phyloP scores from a whole-genome alignment of 2,329 filamentous ascomycete species.

The Botryotinia calthae region DNA sequence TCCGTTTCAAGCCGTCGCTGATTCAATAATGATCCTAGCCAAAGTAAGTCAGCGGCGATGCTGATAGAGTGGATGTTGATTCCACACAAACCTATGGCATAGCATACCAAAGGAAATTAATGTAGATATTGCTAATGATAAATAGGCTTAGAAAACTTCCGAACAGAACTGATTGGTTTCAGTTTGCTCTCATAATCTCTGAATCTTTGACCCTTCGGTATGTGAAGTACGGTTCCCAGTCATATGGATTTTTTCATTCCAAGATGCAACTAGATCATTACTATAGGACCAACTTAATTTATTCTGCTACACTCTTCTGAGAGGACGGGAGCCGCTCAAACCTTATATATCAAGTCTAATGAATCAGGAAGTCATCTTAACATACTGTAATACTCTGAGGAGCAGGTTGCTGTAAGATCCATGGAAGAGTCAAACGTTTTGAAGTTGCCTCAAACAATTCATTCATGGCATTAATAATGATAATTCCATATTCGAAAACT shows the following conservation, averaged over 20 bases:
- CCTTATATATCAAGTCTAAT: neutral
- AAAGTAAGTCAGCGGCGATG: no score
- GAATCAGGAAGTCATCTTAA: neutral
- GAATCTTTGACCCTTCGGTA: neutral
- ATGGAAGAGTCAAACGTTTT: neutral
- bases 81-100: neutral
- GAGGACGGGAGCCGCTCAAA: neutral
- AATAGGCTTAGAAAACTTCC: neutral
- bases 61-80: no score
- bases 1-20: no score
- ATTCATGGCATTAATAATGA: neutral
- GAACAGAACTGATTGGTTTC: neutral
- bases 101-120: neutral
- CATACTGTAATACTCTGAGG: neutral
- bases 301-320: neutral
- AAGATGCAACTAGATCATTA: neutral
- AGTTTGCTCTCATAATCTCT: neutral
- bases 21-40: no score
- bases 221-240: neutral
- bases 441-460: neutral
- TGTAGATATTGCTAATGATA: neutral
- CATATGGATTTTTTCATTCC: rapidly evolving
- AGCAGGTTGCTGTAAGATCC: neutral
- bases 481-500: neutral
- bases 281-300: neutral